Percentiles rank a stretch among this genome's conserved stretches.
Evolutionary conservation across 305 asterid genomes (phyloP).

Genomic region (Fraxinus floribunda): DNA sequence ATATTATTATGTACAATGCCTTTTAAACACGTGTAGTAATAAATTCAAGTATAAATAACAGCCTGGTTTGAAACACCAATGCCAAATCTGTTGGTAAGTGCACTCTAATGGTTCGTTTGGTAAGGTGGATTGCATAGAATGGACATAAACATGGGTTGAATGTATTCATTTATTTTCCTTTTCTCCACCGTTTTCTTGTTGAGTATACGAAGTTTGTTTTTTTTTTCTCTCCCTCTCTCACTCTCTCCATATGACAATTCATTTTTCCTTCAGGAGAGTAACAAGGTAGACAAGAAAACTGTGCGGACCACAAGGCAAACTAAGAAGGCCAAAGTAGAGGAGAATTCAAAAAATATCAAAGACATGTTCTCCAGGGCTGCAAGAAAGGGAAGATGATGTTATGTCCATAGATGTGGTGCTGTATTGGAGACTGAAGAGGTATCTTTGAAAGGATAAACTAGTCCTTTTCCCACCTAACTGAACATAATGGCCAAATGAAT

Average conservation of each 20-base stretch:
- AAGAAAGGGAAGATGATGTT: conserved; percentile 36
- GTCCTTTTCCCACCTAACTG: background rate
- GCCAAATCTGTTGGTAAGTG: background rate
- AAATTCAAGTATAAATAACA: background rate
- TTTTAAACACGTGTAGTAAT: background rate
- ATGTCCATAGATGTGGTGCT: background rate
- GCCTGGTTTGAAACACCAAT: background rate
- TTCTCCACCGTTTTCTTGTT: background rate
- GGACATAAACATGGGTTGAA: background rate
- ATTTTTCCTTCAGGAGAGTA: conserved; percentile 47
- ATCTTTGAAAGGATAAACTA: background rate
- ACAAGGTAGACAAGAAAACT: conserved; percentile 44
- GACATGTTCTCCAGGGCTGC: conserved; percentile 87
- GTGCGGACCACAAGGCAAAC: conserved; percentile 40
- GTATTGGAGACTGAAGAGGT: background rate
- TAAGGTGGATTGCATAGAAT: background rate
- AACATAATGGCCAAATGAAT: background rate
- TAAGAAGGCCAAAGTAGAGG: conserved; percentile 80
- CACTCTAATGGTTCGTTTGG: background rate
- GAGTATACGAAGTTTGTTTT: background rate
- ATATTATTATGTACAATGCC: background rate
- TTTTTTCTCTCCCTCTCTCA: background rate
- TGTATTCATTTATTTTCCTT: background rate
- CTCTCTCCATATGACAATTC: background rate
- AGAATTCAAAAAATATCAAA: conserved; percentile 70